Conservation (phyloP, 169 alveolate species). For the Ichthyophthirius multifiliis region DNA sequence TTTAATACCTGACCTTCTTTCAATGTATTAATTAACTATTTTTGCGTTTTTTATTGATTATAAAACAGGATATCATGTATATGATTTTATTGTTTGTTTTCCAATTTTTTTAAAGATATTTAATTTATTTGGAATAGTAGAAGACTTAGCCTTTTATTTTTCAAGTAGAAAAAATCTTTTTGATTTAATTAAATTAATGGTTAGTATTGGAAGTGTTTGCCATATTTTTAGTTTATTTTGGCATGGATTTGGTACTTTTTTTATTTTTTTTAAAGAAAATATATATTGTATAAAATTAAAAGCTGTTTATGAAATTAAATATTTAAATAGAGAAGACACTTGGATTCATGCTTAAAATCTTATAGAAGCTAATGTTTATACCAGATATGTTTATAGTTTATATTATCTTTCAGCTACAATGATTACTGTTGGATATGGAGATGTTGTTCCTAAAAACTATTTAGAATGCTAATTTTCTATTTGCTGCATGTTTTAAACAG, state of each 20-base stretch:
- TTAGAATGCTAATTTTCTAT: neutral
- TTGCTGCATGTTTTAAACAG: neutral
- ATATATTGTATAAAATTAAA: too few species aligned
- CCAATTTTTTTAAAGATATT: neutral
- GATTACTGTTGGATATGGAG: slow-evolving; percentile 18
- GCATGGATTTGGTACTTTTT: too few species aligned
- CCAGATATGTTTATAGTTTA: neutral
- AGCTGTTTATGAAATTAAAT: too few species aligned
- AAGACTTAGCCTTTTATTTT: neutral
- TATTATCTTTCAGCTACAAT: neutral
- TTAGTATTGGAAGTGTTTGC: neutral
- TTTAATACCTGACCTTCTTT: neutral
- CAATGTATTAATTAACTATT: neutral
- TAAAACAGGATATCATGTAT: neutral
- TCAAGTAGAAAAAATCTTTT: neutral
- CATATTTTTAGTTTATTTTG: neutral
- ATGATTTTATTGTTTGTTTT: neutral
- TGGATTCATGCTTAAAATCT: too few species aligned
- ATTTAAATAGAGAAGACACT: too few species aligned
- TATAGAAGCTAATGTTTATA: too few species aligned
- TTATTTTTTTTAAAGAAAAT: too few species aligned
- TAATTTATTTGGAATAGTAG: neutral
- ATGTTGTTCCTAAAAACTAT: neutral
- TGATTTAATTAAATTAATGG: neutral
- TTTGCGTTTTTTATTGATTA: neutral